Evolutionary conservation across 2,329 filamentous ascomycete species (phyloP).

Genomic region (Colletotrichum ledebouriae): DNA sequence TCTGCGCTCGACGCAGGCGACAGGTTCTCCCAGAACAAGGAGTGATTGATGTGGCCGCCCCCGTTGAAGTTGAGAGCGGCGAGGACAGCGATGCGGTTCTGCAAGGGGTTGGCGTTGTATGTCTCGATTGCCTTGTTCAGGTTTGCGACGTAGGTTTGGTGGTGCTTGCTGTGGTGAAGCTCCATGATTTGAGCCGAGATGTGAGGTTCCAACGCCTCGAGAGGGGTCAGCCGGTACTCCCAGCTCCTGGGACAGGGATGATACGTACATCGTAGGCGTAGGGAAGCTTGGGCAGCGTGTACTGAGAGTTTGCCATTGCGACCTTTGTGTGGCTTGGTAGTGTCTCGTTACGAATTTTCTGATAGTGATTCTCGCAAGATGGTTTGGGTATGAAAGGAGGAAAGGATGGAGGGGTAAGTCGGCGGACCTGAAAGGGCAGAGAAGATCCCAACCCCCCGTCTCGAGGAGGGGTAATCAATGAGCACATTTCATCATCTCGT

Average conservation of each 20-base stretch:
- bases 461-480: slow-evolving; percentile 31
- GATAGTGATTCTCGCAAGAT: background rate
- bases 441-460: background rate
- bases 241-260: no score
- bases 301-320: slow-evolving; percentile 58
- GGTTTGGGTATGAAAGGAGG: background rate
- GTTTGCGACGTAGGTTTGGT: slow-evolving; percentile 83
- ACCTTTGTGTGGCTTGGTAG: background rate
- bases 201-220: slow-evolving; percentile 76
- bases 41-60: slow-evolving; percentile 94
- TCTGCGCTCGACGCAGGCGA: slow-evolving; percentile 70
- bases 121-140: slow-evolving; percentile 76
- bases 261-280: slow-evolving; percentile 77
- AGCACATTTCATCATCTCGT: slow-evolving; percentile 38
- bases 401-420: slow-evolving; percentile 17
- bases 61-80: slow-evolving; percentile 87
- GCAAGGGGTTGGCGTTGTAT: slow-evolving; percentile 61
- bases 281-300: slow-evolving; percentile 74
- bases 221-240: background rate
- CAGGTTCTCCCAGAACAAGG: slow-evolving; percentile 91
- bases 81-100: slow-evolving; percentile 74
- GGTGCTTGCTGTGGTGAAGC: slow-evolving; percentile 84
- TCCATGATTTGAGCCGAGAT: slow-evolving; percentile 86
- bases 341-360: slow-evolving; percentile 3
- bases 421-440: slow-evolving; percentile 9